Percentiles rank a stretch among this genome's conserved stretches.
phyloP scores from a whole-genome alignment of 805 yeast species.

The Ogataea naganishii region DNA sequence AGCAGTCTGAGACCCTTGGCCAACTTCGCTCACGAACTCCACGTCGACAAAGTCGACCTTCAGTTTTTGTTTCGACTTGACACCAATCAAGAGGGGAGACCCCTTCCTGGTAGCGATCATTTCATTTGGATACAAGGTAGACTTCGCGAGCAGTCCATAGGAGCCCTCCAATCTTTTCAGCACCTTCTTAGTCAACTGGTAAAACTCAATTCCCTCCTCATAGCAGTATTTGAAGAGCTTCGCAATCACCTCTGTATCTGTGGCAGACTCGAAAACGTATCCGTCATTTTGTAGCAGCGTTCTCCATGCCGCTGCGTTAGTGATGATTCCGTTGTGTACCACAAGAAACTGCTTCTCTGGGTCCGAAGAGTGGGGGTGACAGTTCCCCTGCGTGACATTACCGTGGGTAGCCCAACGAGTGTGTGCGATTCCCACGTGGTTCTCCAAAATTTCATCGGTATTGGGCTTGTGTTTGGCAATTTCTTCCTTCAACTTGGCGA shows the following conservation, averaged over 20 bases:
- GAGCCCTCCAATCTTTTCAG: conserved; percentile 94
- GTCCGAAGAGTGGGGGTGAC: conserved; percentile 96
- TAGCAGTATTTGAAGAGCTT: conserved; percentile 86
- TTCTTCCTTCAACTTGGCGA: conserved; percentile 64
- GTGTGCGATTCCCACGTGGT: conserved; percentile 96
- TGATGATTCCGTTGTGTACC: conserved; percentile 97
- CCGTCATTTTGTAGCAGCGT: conserved; percentile 78
- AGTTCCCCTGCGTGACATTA: conserved; percentile 73
- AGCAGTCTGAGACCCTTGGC: conserved; percentile 24
- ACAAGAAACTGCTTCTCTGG: conserved; percentile 73
- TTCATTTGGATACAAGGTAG: conserved; percentile 90
- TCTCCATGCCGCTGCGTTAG: conserved; percentile 87
- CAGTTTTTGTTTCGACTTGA: conserved; percentile 88
- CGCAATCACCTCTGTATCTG: conserved; percentile 98
- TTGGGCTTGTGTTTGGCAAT: conserved; percentile 43
- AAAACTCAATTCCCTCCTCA: conserved; percentile 76
- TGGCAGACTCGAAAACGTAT: conserved; percentile 75
- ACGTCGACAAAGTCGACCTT: conserved; percentile 98
- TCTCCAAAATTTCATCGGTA: conserved; percentile 56
- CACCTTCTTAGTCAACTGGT: conserved; percentile 87
- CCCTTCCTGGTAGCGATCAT: conserved; percentile 97
- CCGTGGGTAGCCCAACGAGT: conserved; percentile 99
- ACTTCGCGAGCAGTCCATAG: conserved; percentile 89
- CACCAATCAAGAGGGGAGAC: conserved; percentile 95
- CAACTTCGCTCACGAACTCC: conserved; percentile 72